A percentile compares a stretch with the other conserved stretches of the same genome.
These are phyloP conservation scores for Penicillium crustosum DNA, from an alignment of 2,329 filamentous ascomycete species.

Conservation along the genomic window DNA sequence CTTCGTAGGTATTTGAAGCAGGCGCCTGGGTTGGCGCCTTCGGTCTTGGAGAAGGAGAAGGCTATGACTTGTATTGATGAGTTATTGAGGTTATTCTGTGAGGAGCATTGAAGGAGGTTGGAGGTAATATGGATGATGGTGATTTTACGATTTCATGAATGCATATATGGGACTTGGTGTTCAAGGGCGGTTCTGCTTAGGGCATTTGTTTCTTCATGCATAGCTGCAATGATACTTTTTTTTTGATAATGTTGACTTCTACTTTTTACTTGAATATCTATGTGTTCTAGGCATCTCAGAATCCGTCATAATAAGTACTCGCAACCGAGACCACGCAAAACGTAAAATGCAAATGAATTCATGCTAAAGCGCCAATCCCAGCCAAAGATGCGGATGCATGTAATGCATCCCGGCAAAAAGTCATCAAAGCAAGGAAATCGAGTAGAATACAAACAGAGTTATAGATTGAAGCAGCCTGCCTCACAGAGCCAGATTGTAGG, in stretches of 20 bases:
- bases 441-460: constrained; percentile 22
- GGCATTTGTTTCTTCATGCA: neutral
- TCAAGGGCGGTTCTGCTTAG: neutral
- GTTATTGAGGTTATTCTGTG: constrained; percentile 44
- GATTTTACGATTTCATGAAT: constrained; percentile 17
- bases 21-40: constrained; percentile 13
- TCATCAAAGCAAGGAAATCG: constrained; percentile 18
- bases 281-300: too few relatives aligned
- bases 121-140: constrained; percentile 3
- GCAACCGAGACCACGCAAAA: neutral
- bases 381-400: constrained; percentile 11
- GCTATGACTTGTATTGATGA: constrained; percentile 45
- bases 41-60: constrained; percentile 38
- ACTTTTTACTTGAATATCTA: too few relatives aligned
- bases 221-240: constrained; percentile 1
- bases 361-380: constrained; percentile 16
- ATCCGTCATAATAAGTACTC: too few relatives aligned
- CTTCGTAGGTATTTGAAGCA: constrained; percentile 42
- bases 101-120: constrained; percentile 30
- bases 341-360: constrained; percentile 10
- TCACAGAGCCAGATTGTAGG: constrained; percentile 66
- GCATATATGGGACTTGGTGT: constrained; percentile 16
- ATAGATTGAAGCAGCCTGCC: neutral
- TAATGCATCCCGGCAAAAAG: constrained; percentile 6
- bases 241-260: neutral